These are phyloP conservation scores for Apiospora kogelbergensis DNA, from an alignment of 2,329 filamentous ascomycete genomes.

Conservation along the genomic window DNA sequence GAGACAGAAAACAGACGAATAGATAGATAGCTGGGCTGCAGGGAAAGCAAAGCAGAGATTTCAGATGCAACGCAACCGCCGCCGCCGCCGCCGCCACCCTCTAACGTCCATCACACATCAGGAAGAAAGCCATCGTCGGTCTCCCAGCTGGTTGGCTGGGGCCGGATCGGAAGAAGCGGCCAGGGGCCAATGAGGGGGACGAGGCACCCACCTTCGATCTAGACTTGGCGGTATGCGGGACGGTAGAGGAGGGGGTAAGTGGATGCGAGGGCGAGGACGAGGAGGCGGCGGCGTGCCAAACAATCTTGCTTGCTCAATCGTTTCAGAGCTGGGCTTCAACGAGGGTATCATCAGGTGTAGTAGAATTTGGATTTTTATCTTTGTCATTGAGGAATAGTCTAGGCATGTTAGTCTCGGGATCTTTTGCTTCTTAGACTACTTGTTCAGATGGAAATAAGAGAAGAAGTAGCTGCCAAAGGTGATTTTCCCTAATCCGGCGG, in stretches of 20 bases:
- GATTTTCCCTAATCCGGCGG: not conserved
- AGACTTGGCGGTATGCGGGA: not conserved
- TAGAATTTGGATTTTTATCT: not conserved
- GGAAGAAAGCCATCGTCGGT: not conserved
- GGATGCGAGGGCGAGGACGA: not conserved
- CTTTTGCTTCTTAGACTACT: not conserved
- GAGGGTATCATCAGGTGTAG: not conserved
- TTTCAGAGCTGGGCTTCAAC: not conserved
- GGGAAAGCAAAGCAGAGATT: not conserved
- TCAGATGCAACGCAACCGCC: not conserved
- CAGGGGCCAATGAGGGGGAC: not conserved
- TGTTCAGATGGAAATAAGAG: not conserved
- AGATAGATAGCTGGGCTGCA: not conserved
- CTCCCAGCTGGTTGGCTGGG: not conserved
- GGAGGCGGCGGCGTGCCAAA: not conserved
- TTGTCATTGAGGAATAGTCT: not conserved
- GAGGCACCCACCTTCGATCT: not conserved
- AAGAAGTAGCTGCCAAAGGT: not conserved
- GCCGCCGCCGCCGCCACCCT: not conserved
- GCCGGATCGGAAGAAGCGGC: not conserved
- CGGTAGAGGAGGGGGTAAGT: not conserved
- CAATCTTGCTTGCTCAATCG: not conserved
- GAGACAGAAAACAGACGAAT: too few species aligned
- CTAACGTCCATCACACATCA: not conserved
- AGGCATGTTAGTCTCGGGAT: not conserved